A percentile compares a stretch with the other conserved stretches of the same genome.
phyloP scores from a whole-genome alignment of 73 alveolate species.

The Paraurostyla sp. region DNA sequence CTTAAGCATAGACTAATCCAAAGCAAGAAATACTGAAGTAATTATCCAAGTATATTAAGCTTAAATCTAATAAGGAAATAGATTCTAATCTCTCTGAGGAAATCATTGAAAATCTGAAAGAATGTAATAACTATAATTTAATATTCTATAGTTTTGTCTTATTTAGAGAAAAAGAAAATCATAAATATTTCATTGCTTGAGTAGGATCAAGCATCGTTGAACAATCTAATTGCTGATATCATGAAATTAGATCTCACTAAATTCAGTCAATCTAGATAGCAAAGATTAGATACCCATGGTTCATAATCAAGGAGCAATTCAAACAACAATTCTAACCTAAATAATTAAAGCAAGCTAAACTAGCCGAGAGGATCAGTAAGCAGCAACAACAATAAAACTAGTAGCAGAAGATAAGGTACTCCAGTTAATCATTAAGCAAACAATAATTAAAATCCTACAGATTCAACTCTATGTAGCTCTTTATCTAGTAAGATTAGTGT shows the following conservation, averaged over 20 bases:
- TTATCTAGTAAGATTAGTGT: background rate
- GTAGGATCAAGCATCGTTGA: conserved; percentile 5
- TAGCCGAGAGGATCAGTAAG: conserved; percentile 47
- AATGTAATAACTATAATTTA: background rate
- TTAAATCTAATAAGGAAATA: background rate
- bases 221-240: background rate
- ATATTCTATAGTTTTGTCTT: background rate
- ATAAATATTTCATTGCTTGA: conserved; percentile 5
- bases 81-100: background rate
- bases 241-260: conserved; percentile 39
- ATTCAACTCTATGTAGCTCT: conserved; percentile 16
- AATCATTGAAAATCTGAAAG: conserved; percentile 39
- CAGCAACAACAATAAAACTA: background rate
- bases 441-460: background rate
- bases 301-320: conserved; percentile 6
- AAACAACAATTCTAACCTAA: background rate
- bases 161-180: conserved; percentile 36
- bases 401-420: conserved; percentile 38
- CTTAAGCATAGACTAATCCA: background rate
- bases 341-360: background rate
- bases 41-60: conserved; percentile 17
- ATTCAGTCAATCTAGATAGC: conserved; percentile 24
- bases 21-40: conserved; percentile 14
- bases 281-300: conserved; percentile 5
- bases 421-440: conserved; percentile 15